phyloP scores from a whole-genome alignment of 495 filamentous ascomycete species.

The Aspergillus steynii region DNA sequence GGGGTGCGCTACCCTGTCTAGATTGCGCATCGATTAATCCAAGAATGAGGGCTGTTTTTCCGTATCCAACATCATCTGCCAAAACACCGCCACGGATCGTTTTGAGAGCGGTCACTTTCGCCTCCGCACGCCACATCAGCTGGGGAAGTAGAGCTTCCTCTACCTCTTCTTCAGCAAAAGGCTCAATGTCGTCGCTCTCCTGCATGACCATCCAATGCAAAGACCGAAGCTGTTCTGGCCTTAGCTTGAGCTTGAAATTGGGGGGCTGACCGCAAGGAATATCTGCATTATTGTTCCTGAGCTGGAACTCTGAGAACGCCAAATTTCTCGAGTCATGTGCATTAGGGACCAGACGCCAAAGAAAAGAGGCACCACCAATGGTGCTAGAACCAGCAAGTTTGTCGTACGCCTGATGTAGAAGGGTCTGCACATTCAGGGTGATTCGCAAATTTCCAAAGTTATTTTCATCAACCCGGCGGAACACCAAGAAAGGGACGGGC shows the following conservation, averaged over 20 bases:
- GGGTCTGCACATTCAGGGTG: conserved; percentile 53
- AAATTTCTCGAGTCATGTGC: conserved; percentile 35
- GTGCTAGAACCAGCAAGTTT: conserved; percentile 28
- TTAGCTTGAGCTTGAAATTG: conserved; percentile 35
- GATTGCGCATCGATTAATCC: conserved; percentile 59
- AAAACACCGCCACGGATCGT: conserved; percentile 66
- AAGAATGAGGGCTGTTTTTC: conserved; percentile 76
- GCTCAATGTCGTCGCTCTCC: conserved; percentile 46
- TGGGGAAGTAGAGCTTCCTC: conserved; percentile 63
- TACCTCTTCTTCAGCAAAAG: conserved; percentile 64
- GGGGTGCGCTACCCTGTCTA: conserved; percentile 14
- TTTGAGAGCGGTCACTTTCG: conserved; percentile 41
- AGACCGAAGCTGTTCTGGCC: conserved; percentile 59
- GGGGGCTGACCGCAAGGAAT: conserved; percentile 36
- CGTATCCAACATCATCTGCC: conserved; percentile 77
- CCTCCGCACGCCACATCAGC: conserved; percentile 64
- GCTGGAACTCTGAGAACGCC: conserved; percentile 33
- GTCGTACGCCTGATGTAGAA: conserved; percentile 56
- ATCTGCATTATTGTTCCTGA: conserved; percentile 50
- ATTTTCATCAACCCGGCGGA: conserved; percentile 32
- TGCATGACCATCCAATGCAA: conserved; percentile 67
- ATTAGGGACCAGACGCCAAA: conserved; percentile 56
- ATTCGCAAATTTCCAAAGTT: conserved; percentile 40
- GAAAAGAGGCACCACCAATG: conserved; percentile 23
- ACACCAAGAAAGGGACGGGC: conserved; percentile 48